Evolutionary conservation across 129 eudicot species (phyloP), one percentile per base, ranked within the genome.

Genomic region (Tagetes erecta): DNA sequence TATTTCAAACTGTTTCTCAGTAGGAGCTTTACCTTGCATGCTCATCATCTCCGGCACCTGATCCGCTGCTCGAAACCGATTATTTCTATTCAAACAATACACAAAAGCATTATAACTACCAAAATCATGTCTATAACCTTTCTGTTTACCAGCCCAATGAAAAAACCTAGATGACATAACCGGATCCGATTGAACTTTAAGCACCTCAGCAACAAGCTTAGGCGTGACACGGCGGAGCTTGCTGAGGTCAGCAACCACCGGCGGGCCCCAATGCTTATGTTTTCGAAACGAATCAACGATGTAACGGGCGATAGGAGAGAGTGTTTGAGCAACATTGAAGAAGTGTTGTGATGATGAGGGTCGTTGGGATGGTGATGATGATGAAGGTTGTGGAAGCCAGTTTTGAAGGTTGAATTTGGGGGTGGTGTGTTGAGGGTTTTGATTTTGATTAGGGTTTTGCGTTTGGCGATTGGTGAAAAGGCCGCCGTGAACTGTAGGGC

Each of bases 61-160:
- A 60, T 94, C 97, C 69, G 98, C 98, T 13, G 89, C 85, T 53
- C 97, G 85, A 62, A 90, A 90, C 72, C 73, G 86, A 82, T 86
- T 90, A 47, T 64, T 81, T 50, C 97, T 73, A 53, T 90, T 88
- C 76, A 94, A 81, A 56, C 89, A 90, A 81, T 90, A 88, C n/a
- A 91, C 87, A 82, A 88, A 88, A 6, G 98, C 97, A 80, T 94
- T 90, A 60, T 94, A 94, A 64, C 88, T 83, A 76, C 86, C 88
- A 57, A 87, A 94, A 77, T 85, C 96, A 62, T 94, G 98, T 74
- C 73, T 83, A 58, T 93, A 93, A 5, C 98, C 98, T 65, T 90
- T 93, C 55, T 93, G 98, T 83, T 90, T 93, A 58, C 92, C 95
- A 56, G 98, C 98, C 98, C 98, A 93, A 72, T 93, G 91, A 68